Evolutionary conservation across 768 basidiomycete genomes (phyloP).

Genomic region (Polyporus arcularius): DNA sequence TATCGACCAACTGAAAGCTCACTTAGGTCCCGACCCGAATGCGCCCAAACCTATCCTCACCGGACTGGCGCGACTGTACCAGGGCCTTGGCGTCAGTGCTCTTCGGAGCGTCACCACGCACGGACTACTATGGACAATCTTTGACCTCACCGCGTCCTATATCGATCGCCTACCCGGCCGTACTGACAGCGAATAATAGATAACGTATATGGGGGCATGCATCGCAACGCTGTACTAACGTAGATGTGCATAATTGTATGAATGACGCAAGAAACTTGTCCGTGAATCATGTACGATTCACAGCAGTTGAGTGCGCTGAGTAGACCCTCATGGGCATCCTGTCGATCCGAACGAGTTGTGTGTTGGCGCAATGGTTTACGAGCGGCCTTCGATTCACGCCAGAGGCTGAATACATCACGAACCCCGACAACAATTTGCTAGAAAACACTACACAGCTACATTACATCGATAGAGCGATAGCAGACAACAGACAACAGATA

Average conservation of each 20-base stretch:
- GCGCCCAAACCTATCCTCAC: constrained; percentile 74
- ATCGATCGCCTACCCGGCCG: constrained; percentile 59
- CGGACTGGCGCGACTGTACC: constrained; percentile 85
- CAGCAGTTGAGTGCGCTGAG: no score
- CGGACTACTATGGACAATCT: constrained; percentile 91
- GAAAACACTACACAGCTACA: no score
- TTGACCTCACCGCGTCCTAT: constrained; percentile 76
- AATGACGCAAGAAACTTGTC: background rate
- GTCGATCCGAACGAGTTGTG: no score
- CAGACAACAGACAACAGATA: constrained; percentile 4
- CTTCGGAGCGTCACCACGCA: constrained; percentile 91
- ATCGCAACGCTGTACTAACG: background rate
- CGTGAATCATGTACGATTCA: no score
- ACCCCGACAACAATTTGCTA: no score
- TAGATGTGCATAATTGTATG: constrained; percentile 1
- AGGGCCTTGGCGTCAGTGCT: constrained; percentile 93
- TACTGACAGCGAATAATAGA: constrained; percentile 10
- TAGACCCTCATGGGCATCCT: no score
- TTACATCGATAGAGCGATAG: constrained; percentile 5
- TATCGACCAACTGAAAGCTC: background rate
- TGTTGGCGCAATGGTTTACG: no score
- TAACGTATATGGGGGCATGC: background rate
- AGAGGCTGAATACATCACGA: no score
- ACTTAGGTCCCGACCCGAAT: constrained; percentile 72
- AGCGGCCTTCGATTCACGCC: no score